Percentiles rank a stretch among this genome's conserved stretches.
Conservation (phyloP, 345 rosid species). For the Mercurialis annua region DNA sequence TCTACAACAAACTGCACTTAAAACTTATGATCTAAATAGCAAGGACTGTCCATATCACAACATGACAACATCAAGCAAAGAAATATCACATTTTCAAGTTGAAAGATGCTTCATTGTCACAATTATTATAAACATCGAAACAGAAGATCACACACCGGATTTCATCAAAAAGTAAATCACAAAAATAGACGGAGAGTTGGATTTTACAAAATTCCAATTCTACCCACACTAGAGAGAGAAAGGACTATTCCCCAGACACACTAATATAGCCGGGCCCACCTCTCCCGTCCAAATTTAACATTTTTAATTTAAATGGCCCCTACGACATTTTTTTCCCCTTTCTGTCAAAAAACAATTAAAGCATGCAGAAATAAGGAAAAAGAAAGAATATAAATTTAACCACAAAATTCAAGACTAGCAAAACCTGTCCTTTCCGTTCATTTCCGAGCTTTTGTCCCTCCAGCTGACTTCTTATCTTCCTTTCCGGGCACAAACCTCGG, state of each 20-base stretch:
- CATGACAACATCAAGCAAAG: not conserved
- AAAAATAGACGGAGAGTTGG: conserved; percentile 29
- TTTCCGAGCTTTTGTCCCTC: conserved; percentile 18
- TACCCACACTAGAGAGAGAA: conserved; percentile 39
- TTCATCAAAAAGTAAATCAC: not conserved
- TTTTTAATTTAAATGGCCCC: conserved; percentile 31
- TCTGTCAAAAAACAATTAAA: conserved; percentile 23
- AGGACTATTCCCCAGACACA: conserved; percentile 53
- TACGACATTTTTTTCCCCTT: conserved; percentile 17
- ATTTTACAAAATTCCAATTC: conserved; percentile 45
- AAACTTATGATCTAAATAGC: not conserved
- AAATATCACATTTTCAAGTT: not conserved
- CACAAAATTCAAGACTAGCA: conserved; percentile 13
- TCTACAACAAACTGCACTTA: not conserved
- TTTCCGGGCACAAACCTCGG: conserved; percentile 75
- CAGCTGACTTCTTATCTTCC: conserved; percentile 38
- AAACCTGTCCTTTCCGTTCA: conserved; percentile 16
- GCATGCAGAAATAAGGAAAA: conserved; percentile 18
- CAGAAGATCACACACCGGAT: conserved; percentile 17
- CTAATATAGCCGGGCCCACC: conserved; percentile 63
- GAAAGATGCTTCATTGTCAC: conserved; percentile 24
- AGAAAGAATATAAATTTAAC: conserved; percentile 12
- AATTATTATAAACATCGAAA: conserved; percentile 19
- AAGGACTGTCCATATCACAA: conserved; percentile 2
- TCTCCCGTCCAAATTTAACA: conserved; percentile 41